These are phyloP conservation scores for Paecilomyces sp. DNA, from an alignment of 2,329 filamentous ascomycete genomes.

Conservation along the genomic window DNA sequence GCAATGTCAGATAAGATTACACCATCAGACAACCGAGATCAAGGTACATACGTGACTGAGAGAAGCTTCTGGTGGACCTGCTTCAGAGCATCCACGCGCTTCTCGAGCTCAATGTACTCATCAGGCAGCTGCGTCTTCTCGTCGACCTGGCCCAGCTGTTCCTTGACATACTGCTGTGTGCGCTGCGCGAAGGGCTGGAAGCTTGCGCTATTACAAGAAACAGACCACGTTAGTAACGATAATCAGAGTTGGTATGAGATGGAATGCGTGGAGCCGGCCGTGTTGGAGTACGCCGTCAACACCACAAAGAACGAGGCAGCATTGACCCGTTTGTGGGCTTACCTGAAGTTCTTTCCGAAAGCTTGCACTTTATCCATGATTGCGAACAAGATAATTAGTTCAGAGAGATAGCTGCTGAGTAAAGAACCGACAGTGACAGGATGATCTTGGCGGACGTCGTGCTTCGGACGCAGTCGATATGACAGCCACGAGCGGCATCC, in stretches of 20 bases:
- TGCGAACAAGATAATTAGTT: background rate
- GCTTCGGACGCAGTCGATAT: constrained; percentile 1
- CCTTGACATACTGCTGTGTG: constrained; percentile 96
- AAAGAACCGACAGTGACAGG: background rate
- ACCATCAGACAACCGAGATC: background rate
- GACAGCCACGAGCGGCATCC: background rate
- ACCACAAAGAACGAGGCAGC: background rate
- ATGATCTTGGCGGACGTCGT: background rate
- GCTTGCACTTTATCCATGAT: constrained; percentile 63
- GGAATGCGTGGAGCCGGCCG: background rate
- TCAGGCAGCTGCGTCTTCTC: constrained; percentile 97
- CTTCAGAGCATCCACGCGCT: constrained; percentile 95
- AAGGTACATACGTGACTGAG: constrained; percentile 64
- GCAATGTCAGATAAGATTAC: background rate
- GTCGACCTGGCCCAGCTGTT: constrained; percentile 89
- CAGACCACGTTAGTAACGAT: background rate
- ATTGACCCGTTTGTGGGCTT: constrained; percentile 16
- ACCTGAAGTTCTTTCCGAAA: constrained; percentile 66
- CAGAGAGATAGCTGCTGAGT: background rate
- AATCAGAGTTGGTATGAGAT: constrained; percentile 29
- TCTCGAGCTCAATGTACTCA: constrained; percentile 97
- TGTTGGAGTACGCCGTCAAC: background rate
- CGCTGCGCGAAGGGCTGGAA: constrained; percentile 90
- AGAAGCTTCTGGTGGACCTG: constrained; percentile 96
- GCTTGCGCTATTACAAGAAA: constrained; percentile 57